Conservation (phyloP, 495 filamentous ascomycete genomes). For the Geoglossum glabrum region DNA sequence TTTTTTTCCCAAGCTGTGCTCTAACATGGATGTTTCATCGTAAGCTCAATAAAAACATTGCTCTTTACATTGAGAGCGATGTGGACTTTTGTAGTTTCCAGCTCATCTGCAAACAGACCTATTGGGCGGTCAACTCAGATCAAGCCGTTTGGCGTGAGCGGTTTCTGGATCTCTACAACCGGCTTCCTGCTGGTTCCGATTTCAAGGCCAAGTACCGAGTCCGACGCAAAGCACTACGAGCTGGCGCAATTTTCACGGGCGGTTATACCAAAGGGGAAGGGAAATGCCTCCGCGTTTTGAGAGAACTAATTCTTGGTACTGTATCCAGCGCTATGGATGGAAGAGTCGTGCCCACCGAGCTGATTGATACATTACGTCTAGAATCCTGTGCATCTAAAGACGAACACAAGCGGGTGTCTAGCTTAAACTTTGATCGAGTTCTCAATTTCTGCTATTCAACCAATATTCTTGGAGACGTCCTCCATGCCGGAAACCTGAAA, state of each 20-base stretch:
- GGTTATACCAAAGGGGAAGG: background rate
- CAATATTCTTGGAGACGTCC: background rate
- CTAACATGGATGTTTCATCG: background rate
- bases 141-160: background rate
- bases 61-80: background rate
- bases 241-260: background rate
- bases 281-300: background rate
- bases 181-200: background rate
- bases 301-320: background rate
- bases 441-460: background rate
- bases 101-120: background rate
- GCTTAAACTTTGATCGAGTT: background rate
- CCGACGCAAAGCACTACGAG: background rate
- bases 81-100: background rate
- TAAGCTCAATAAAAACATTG: background rate
- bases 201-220: background rate
- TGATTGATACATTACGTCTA: background rate
- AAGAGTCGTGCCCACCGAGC: no score
- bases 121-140: background rate
- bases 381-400: background rate
- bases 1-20: background rate
- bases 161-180: background rate
- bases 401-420: background rate
- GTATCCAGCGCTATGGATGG: background rate
- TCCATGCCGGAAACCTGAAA: background rate